Evolutionary conservation across 2,329 filamentous ascomycete species (phyloP), one percentile per base, ranked within the genome.

Genomic region (Monilinia polystroma): DNA sequence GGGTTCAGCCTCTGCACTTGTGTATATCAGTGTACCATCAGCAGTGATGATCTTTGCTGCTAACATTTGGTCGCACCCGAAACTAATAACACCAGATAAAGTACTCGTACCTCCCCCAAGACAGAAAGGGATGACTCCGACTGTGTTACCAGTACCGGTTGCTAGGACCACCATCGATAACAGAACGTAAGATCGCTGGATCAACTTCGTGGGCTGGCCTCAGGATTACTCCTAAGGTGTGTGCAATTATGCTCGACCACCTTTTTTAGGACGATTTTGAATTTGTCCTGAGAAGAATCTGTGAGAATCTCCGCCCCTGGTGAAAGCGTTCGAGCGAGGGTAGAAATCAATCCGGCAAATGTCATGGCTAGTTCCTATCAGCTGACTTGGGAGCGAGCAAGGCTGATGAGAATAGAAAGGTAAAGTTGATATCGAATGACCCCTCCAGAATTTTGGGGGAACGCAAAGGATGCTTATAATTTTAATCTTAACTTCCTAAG

Each of bases 91-190:
- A 14, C 38, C 3, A 11, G 62, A 18, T 4, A 47, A 5, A 32
- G 41, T 43, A 43, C 62, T 47, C 8, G 38, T 56, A n/a, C 41
- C 51, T 11, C 52, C 52, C 7, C 16, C 23, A 18, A 64, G 51
- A 35, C 52, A 56, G 62, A 64, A 64, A 16, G 52, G 26, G 41
- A 56, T 49, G 16, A 38, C 26, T 4, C 62, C 52, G 7, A 64
- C 26, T 4, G 62, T 64, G 2, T 56, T 38, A 14, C 41, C 62
- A 3, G 35, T 56, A 3, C 29, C 26, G 23, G 26, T 49, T 18
- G 20, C 41, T 64, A 43, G 10, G 4, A 16, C 5, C 11, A 55
- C 5, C 3, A 2, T 18, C 10, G 12, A 57, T 29, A 26, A 29
- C 4, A 43, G 2, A 45, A 57, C 38, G 2, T 29, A 23, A 26